These are phyloP conservation scores for Gentiana dahurica DNA, from an alignment of 257 asterid species.

Conservation along the genomic window DNA sequence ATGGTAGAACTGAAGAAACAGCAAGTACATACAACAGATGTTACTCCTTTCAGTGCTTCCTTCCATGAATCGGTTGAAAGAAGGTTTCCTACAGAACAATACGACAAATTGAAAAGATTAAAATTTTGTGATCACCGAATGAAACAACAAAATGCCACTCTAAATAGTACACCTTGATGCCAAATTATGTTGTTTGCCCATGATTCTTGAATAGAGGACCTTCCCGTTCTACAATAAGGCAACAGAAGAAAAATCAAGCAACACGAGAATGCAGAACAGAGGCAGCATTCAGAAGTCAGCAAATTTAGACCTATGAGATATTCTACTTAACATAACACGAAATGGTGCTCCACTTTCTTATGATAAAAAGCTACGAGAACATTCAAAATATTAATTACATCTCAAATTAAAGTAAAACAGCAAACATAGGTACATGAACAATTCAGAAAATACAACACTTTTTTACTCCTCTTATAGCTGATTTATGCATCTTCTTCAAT, in stretches of 20 bases:
- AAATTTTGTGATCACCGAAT: not conserved
- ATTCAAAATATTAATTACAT: too few species aligned
- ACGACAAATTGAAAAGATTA: slow-evolving; percentile 1
- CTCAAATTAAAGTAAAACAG: too few species aligned
- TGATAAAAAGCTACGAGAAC: too few species aligned
- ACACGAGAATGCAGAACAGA: too few species aligned
- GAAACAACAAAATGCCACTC: not conserved
- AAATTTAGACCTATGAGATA: too few species aligned
- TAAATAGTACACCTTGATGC: slow-evolving; percentile 64
- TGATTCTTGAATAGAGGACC: slow-evolving; percentile 60
- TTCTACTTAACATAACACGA: too few species aligned
- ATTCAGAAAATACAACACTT: too few species aligned
- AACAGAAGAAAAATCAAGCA: not conserved
- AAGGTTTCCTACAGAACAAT: slow-evolving; percentile 56
- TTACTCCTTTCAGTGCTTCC: slow-evolving; percentile 87
- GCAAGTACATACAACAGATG: slow-evolving; percentile 65
- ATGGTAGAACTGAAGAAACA: not conserved
- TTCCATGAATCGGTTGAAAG: slow-evolving; percentile 74
- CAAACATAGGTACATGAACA: too few species aligned
- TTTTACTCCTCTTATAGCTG: too few species aligned
- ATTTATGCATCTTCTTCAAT: too few species aligned
- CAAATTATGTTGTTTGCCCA: slow-evolving; percentile 74
- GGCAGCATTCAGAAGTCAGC: too few species aligned
- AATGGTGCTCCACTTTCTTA: too few species aligned
- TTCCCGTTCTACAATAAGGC: slow-evolving; percentile 55